Evolutionary conservation across 192 early-diverging fungal genomes (phyloP), one percentile per base, ranked within the genome.

Genomic region (Entomortierella parvispora): DNA sequence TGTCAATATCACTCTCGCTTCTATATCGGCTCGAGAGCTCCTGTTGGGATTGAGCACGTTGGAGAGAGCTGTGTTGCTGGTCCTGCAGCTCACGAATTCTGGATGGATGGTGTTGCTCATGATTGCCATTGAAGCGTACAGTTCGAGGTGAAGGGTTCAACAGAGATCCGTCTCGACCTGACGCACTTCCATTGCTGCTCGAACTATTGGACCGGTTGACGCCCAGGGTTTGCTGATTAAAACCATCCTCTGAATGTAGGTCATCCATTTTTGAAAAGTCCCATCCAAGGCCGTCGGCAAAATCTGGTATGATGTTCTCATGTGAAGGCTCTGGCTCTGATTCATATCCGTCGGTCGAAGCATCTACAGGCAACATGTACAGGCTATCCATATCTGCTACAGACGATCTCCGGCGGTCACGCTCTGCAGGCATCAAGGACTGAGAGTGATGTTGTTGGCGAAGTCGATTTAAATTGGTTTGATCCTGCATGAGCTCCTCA

Each of bases 321-420:
- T 56, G 74, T 1, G 42, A 40, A 9, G 43, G 50, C 15, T 77
- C 74, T 18, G 74, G 74, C 14, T 77, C 74, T 11, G 74, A 77
- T 52, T 68, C 74, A 29, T 77, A 77, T 7, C 74, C 74, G 22
- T 77, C 74, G 9, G 53, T 58, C 11, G 74, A 52, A 1, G 65
- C 12, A 9, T 68, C 74, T 3, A 68, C 66, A 26, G 74, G 60
- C 22, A 68, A 42, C 65, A 68, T 77, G 34, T 77, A 68, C 4
- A 77, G 66, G 31, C 66, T 77, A n/a, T 77, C 74, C 61, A 77
- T 29, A 26, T 68, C 74, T 2, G 65, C 55, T n/a, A 71, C 69
- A 28, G 66, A 77, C 7, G 74, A 77, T 51, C 59, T 31, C 22
- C 74, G 49, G 15, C 74, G 65, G 44, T 68, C 60, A 25, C 29